These are phyloP conservation scores for Elsinoe arachidis DNA, from an alignment of 2,329 filamentous ascomycete genomes.

Conservation along the genomic window DNA sequence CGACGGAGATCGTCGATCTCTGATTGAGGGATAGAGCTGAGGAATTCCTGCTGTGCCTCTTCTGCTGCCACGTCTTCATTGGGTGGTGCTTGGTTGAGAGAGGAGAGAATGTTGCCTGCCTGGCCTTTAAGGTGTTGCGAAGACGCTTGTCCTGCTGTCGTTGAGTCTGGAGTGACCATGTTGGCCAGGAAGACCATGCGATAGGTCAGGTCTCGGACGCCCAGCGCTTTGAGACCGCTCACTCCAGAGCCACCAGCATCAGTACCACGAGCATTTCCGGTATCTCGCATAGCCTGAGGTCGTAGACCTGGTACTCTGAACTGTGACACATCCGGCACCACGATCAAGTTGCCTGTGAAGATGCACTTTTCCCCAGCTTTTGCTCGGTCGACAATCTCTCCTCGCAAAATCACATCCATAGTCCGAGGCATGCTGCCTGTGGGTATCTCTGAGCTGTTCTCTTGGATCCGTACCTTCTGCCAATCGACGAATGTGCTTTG, in stretches of 20 bases:
- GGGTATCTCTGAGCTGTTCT: constrained; percentile 96
- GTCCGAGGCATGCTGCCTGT: constrained; percentile 98
- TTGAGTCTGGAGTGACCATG: constrained; percentile 87
- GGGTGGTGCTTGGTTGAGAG: constrained; percentile 64
- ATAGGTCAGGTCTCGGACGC: constrained; percentile 91
- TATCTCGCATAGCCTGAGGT: constrained; percentile 77
- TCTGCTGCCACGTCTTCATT: constrained; percentile 67
- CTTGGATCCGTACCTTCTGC: constrained; percentile 97
- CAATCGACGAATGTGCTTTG: constrained; percentile 98
- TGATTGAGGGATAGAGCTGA: constrained; percentile 72
- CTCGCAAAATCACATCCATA: constrained; percentile 91
- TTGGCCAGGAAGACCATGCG: constrained; percentile 92
- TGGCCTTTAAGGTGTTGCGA: constrained; percentile 62
- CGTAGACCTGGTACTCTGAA: constrained; percentile 79
- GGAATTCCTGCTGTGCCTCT: constrained; percentile 75
- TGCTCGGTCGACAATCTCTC: constrained; percentile 93
- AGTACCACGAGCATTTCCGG: constrained; percentile 58
- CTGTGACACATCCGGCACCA: constrained; percentile 94
- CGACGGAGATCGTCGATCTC: constrained; percentile 87
- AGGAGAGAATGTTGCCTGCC: constrained; percentile 74
- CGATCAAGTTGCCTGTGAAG: constrained; percentile 91
- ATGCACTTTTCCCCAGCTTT: constrained; percentile 98
- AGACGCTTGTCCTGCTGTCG: constrained; percentile 62
- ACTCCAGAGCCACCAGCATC: constrained; percentile 81
- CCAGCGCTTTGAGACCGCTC: constrained; percentile 79